phyloP scores from a whole-genome alignment of 164 flowering plant genomes.

The Sedum album region DNA sequence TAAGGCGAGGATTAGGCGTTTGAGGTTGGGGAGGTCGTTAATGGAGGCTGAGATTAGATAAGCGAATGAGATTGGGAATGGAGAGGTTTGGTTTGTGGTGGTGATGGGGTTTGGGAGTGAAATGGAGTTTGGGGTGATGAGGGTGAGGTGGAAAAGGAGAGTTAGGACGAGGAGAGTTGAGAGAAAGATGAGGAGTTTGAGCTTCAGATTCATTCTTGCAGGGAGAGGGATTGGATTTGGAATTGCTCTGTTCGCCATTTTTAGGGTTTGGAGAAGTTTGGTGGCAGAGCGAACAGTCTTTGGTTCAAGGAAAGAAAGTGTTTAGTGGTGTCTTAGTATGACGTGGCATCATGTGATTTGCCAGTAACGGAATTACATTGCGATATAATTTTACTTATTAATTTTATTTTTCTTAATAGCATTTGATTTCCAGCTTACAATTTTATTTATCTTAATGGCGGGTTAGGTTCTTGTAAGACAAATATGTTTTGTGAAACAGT shows the following conservation, averaged over 20 bases:
- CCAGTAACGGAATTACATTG: too few relatives aligned
- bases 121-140: conserved; percentile 32
- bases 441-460: too few relatives aligned
- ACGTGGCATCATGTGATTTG: not conserved
- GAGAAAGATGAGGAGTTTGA: not conserved
- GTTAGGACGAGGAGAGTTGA: conserved; percentile 43
- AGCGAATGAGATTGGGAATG: conserved; percentile 60
- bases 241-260: not conserved
- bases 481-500: too few relatives aligned
- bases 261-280: not conserved
- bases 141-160: conserved; percentile 32
- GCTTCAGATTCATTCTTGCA: not conserved
- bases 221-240: not conserved
- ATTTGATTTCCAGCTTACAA: too few relatives aligned
- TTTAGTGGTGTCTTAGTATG: not conserved
- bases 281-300: not conserved
- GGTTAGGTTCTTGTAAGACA: too few relatives aligned
- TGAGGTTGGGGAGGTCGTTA: conserved; percentile 51
- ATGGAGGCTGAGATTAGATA: conserved; percentile 78
- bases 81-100: conserved; percentile 6
- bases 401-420: too few relatives aligned
- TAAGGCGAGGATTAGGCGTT: conserved; percentile 45
- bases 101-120: conserved; percentile 22
- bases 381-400: too few relatives aligned
- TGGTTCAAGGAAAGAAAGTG: too few relatives aligned